phyloP scores from a whole-genome alignment of 129 eudicot genomes.

The Deinandra increscens region DNA sequence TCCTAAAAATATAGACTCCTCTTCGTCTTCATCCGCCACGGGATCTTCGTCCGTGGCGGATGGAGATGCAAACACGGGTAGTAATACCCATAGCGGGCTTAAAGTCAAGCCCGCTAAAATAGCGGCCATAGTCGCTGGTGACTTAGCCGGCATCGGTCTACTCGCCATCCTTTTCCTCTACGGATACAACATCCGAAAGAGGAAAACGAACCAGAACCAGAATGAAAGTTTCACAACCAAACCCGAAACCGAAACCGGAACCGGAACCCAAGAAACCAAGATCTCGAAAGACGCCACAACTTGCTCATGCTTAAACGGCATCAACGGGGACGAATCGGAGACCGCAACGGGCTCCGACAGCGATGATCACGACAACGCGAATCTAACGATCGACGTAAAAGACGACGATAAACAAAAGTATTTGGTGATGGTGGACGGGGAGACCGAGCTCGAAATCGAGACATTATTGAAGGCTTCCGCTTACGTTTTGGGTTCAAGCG shows the following conservation, averaged over 20 bases:
- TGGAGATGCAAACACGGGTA: too few species aligned
- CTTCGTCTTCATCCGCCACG: slow-evolving; percentile 33
- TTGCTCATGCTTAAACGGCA: slow-evolving; percentile 51
- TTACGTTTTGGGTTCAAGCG: slow-evolving; percentile 80
- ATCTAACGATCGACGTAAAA: slow-evolving; percentile 1
- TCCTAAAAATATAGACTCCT: slow-evolving; percentile 50
- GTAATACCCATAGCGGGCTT: slow-evolving; percentile 24
- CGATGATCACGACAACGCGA: slow-evolving; percentile 37
- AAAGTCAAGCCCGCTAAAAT: slow-evolving; percentile 56
- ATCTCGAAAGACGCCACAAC: slow-evolving; percentile 20
- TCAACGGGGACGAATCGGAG: slow-evolving; percentile 54
- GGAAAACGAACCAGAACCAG: slow-evolving; percentile 20
- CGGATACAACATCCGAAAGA: slow-evolving; percentile 50
- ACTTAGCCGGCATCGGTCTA: slow-evolving; percentile 68
- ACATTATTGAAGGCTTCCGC: slow-evolving; percentile 86
- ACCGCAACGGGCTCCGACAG: slow-evolving; percentile 52
- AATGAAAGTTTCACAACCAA: slow-evolving; percentile 6
- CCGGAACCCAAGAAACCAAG: slow-evolving; percentile 22
- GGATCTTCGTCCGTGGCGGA: slow-evolving; percentile 12
- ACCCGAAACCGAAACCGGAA: slow-evolving; percentile 11
- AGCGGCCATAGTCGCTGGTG: slow-evolving; percentile 67
- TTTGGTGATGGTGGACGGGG: slow-evolving; percentile 87
- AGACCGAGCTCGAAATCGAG: slow-evolving; percentile 76
- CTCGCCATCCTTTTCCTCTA: slow-evolving; percentile 54
- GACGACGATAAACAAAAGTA: slow-evolving; percentile 29